Conservation (phyloP, 2,329 filamentous ascomycete genomes). For the Cryoendolithus antarcticus region DNA sequence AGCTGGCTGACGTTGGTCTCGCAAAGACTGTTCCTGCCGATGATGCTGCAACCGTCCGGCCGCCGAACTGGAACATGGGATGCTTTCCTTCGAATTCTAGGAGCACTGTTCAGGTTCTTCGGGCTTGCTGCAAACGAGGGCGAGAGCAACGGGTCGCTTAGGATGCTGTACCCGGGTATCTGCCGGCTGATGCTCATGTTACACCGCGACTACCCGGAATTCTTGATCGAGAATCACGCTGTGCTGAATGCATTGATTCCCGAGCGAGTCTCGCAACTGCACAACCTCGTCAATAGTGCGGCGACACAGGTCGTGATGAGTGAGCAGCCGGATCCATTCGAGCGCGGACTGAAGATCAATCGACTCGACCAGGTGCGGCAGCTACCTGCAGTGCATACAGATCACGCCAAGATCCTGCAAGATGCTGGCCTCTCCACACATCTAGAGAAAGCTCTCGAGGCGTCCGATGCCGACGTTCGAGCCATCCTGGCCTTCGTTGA, state of each 20-base stretch:
- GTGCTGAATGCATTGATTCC: conserved; percentile 72
- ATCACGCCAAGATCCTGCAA: conserved; percentile 42
- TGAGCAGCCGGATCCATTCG: conserved; percentile 63
- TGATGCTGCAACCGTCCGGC: conserved; percentile 46
- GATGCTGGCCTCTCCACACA: conserved; percentile 40
- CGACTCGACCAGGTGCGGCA: conserved; percentile 62
- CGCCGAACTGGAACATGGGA: conserved; percentile 51
- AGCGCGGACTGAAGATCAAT: conserved; percentile 63
- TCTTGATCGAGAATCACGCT: conserved; percentile 76
- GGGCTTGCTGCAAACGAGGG: conserved; percentile 62
- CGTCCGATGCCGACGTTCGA: conserved; percentile 56
- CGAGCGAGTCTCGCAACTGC: conserved; percentile 70
- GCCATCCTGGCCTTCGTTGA: conserved; percentile 65
- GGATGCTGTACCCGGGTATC: conserved; percentile 73
- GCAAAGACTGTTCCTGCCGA: conserved; percentile 74
- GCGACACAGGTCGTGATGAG: conserved; percentile 52
- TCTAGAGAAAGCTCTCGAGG: conserved; percentile 40
- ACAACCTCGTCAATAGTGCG: conserved; percentile 78
- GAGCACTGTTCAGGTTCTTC: conserved; percentile 37
- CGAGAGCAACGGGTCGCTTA: conserved; percentile 66
- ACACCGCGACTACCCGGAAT: conserved; percentile 91
- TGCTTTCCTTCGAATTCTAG: conserved; percentile 53
- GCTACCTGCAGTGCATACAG: conserved; percentile 51
- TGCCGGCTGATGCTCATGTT: conserved; percentile 73
- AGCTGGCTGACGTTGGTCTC: conserved; percentile 73